Conservation (phyloP, 768 basidiomycete species). For the Trametes coccinea region DNA sequence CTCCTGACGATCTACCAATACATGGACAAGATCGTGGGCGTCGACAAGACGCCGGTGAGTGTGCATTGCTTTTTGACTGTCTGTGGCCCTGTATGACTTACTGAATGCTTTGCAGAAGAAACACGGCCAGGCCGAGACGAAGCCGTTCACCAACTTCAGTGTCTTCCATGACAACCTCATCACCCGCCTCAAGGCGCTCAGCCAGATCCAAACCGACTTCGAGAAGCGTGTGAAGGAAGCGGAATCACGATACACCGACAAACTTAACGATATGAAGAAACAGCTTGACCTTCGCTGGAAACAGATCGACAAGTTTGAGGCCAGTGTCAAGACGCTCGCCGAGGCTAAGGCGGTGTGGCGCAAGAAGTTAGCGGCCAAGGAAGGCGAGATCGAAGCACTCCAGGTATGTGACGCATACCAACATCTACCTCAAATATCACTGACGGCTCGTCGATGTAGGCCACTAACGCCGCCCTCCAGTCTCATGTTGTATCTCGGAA, state of each 20-base stretch:
- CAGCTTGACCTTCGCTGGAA: conserved; percentile 88
- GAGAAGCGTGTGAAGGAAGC: conserved; percentile 82
- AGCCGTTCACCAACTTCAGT: conserved; percentile 90
- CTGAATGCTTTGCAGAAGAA: conserved; percentile 57
- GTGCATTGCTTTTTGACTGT: too few relatives aligned
- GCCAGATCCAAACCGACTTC: conserved; percentile 82
- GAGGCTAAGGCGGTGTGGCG: conserved; percentile 86
- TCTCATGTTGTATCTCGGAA: conserved; percentile 60
- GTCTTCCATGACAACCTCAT: conserved; percentile 96
- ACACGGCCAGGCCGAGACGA: conserved; percentile 74
- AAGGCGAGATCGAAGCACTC: conserved; percentile 86
- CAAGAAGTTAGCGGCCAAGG: conserved; percentile 75
- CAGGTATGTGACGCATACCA: conserved; percentile 46
- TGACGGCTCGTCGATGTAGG: conserved; percentile 44
- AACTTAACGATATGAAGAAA: conserved; percentile 75
- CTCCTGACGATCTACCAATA: conserved; percentile 93
- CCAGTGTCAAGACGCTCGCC: conserved; percentile 75
- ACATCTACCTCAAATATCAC: too few relatives aligned
- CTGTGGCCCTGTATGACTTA: not conserved
- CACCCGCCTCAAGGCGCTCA: conserved; percentile 79
- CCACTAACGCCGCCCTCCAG: conserved; percentile 72
- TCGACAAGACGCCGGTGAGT: conserved; percentile 81
- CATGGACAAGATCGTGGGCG: conserved; percentile 89
- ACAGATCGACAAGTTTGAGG: conserved; percentile 89
- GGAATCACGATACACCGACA: conserved; percentile 72